Evolutionary conservation across 2,329 filamentous ascomycete species (phyloP), one percentile per base, ranked within the genome.

Genomic region (Rhinocladiella mackenziei): DNA sequence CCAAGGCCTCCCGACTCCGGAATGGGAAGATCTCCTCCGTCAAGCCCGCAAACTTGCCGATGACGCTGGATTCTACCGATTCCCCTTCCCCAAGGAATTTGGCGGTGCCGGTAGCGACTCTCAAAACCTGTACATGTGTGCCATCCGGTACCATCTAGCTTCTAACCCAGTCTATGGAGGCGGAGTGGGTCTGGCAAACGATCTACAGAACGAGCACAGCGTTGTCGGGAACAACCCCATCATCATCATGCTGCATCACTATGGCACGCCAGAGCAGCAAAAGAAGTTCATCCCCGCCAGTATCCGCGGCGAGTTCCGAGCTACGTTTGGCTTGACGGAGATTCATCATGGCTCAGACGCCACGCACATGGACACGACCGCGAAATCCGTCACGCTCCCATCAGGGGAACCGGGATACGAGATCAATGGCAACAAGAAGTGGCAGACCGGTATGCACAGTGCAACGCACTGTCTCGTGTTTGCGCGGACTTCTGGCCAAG

Each of bases 191-290:
- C 64, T 83, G 4, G 78, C 78, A 56, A 82, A 82, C 53, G 79
- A 83, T 56, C 63, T 82, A 40, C 78, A 82, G 60, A 82, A 75
- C 50, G 78, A 83, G 62, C 78, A 81, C 59, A 74, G 70, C 37
- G 71, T 82, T 26, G 72, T 81, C 1, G 78, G 77, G 6, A 82
- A 82, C 56, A 80, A 80, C 55, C 77, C 78, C 0, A 76, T 80
- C 53, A 62, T 81, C 11, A 62, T 80, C 25, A 81, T 81, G 79
- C 66, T 82, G 19, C 69, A 75, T 56, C 73, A 80, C 55, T 82
- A 79, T 59, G 79, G 78, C 15, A 76, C 58, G 13, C 63, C 67
- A 50, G 62, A 70, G 51, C 78, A 82, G 60, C 76, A 74, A 57
- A 60, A 65, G 33, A 69, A 72, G 20, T 65, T 78, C 29, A 80